These are phyloP conservation scores for Pseudocercospora vitis DNA, from an alignment of 2,329 filamentous ascomycete species.

Conservation along the genomic window DNA sequence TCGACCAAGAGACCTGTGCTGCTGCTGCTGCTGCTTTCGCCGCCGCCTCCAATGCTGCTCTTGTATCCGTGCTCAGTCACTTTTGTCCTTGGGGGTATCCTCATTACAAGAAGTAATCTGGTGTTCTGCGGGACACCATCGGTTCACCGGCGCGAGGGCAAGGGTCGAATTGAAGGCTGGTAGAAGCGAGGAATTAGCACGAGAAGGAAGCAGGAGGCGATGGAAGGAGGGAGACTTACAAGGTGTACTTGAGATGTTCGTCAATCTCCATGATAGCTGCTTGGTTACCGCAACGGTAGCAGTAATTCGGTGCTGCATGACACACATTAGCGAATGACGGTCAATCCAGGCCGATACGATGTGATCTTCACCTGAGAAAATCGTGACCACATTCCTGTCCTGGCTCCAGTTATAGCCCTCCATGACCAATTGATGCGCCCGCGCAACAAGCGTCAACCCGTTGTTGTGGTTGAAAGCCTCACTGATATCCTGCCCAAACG, in stretches of 20 bases:
- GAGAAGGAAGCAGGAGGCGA: neutral
- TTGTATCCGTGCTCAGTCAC: constrained; percentile 6
- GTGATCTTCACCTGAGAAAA: constrained; percentile 77
- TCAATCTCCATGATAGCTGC: constrained; percentile 99
- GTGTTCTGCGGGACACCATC: constrained; percentile 93
- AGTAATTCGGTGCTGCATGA: constrained; percentile 67
- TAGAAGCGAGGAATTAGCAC: neutral
- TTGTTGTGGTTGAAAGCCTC: constrained; percentile 99
- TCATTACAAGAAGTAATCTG: constrained; percentile 94
- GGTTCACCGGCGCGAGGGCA: constrained; percentile 96
- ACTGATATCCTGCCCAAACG: constrained; percentile 86
- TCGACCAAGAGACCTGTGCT: neutral
- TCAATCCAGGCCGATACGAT: neutral
- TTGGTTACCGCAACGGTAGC: constrained; percentile 98
- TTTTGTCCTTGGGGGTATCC: constrained; percentile 8
- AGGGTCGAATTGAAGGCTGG: constrained; percentile 96
- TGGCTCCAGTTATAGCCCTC: constrained; percentile 99
- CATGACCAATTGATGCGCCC: constrained; percentile 98
- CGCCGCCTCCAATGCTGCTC: neutral
- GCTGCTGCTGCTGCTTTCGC: neutral
- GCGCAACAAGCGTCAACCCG: constrained; percentile 88
- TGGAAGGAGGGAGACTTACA: constrained; percentile 63
- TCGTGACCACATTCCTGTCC: constrained; percentile 95
- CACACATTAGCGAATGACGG: constrained; percentile 33
- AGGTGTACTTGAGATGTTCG: constrained; percentile 98